Percentiles rank a stretch among this genome's conserved stretches.
phyloP scores from a whole-genome alignment of 192 early-diverging fungal species.

The Gaertneriomyces sp. region DNA sequence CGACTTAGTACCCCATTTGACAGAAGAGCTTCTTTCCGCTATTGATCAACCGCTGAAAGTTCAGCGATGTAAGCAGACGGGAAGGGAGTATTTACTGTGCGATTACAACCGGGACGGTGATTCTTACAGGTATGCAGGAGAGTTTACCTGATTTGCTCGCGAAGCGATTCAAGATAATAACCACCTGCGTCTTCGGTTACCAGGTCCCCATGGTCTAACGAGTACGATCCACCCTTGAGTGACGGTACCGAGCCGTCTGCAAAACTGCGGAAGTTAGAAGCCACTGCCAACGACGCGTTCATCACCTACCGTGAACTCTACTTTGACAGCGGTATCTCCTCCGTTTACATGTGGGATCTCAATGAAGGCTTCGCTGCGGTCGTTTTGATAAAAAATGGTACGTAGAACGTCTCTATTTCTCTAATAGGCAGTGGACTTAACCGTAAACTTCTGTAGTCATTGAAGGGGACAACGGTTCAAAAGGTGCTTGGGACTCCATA shows the following conservation, averaged over 20 bases:
- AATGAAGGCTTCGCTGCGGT: constrained; percentile 89
- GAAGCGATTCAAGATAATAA: too few species aligned
- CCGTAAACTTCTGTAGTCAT: constrained; percentile 15
- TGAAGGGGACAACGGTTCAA: constrained; percentile 10
- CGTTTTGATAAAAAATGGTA: constrained; percentile 94
- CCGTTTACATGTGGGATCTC: constrained; percentile 93
- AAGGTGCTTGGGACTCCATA: constrained; percentile 97
- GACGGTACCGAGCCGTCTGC: constrained; percentile 78
- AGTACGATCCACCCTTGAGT: constrained; percentile 75
- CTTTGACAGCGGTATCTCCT: constrained; percentile 93
- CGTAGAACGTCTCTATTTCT: constrained; percentile 1
- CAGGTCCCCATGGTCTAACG: constrained; percentile 95
- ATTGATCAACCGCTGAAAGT: constrained; percentile 92
- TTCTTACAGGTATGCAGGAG: constrained; percentile 67
- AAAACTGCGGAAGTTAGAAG: constrained; percentile 82
- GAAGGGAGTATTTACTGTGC: constrained; percentile 83
- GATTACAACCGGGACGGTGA: constrained; percentile 98
- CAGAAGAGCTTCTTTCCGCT: constrained; percentile 85
- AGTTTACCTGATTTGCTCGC: too few species aligned
- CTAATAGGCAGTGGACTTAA: not conserved
- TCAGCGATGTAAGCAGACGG: constrained; percentile 61
- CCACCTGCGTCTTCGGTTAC: not conserved
- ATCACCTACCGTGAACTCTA: constrained; percentile 94
- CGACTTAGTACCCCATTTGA: constrained; percentile 75
- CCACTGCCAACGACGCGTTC: constrained; percentile 92